Evolutionary conservation across 352 stramenopile genomes (phyloP).

Genomic region (Phytophthora macrochlamydospora): DNA sequence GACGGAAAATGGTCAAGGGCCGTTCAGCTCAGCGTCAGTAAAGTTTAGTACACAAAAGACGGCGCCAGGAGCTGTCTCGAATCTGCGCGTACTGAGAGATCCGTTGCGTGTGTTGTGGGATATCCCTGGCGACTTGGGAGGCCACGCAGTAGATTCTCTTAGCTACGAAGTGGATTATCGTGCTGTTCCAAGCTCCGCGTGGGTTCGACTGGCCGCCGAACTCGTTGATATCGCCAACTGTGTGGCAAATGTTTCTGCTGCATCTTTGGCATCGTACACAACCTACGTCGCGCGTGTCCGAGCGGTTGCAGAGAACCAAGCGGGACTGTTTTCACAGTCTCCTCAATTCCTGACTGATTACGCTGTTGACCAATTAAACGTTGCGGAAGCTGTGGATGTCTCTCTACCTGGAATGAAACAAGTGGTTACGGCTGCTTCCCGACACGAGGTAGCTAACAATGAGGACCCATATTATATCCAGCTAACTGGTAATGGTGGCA

Average conservation of each 20-base stretch:
- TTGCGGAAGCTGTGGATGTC: neutral
- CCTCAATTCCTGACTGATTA: conserved; percentile 48
- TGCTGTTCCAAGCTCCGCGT: conserved; percentile 43
- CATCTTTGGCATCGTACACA: conserved; percentile 37
- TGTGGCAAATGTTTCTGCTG: conserved; percentile 14
- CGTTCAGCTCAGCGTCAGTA: conserved; percentile 51
- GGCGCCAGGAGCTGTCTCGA: conserved; percentile 25
- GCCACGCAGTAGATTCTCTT: conserved; percentile 9
- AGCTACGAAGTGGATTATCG: conserved; percentile 61
- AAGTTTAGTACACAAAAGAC: conserved; percentile 33
- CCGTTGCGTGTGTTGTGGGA: conserved; percentile 47
- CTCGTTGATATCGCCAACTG: conserved; percentile 14
- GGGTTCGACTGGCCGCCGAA: conserved; percentile 26
- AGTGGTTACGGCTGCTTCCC: conserved; percentile 33
- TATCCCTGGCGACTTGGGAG: conserved; percentile 29
- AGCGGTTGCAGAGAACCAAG: conserved; percentile 33
- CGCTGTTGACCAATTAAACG: conserved; percentile 3
- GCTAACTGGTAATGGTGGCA: conserved; percentile 54
- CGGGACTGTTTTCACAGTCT: conserved; percentile 28
- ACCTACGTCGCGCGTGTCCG: conserved; percentile 48
- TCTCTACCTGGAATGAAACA: conserved; percentile 4
- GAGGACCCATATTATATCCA: conserved; percentile 70
- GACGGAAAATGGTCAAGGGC: conserved; percentile 57
- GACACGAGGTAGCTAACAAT: conserved; percentile 42
- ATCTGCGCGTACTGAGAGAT: conserved; percentile 27